Evolutionary conservation across 768 basidiomycete genomes (phyloP).

Genomic region (Lenzites betulinus): DNA sequence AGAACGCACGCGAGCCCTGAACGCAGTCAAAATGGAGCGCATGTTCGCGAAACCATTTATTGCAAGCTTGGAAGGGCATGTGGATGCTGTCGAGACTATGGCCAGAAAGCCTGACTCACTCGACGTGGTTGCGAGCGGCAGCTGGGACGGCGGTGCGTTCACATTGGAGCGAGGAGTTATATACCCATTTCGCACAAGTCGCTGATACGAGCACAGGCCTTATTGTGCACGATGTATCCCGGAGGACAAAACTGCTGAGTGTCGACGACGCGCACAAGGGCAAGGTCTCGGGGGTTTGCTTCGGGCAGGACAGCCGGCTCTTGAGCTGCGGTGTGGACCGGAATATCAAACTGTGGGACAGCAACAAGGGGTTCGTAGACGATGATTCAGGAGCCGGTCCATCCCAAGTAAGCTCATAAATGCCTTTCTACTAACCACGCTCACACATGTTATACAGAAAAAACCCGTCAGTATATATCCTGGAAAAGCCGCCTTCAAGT

Average conservation of each 20-base stretch:
- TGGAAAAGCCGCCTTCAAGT: constrained; percentile 93
- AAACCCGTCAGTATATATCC: constrained; percentile 78
- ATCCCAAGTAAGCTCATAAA: constrained; percentile 36
- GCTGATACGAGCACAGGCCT: constrained; percentile 54
- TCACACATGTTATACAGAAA: constrained; percentile 19
- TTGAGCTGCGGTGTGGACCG: constrained; percentile 84
- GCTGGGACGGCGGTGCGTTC: constrained; percentile 89
- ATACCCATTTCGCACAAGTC: neutral
- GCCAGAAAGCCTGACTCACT: constrained; percentile 72
- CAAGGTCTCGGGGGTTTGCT: constrained; percentile 82
- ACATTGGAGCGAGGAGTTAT: neutral
- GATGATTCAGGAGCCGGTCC: constrained; percentile 38
- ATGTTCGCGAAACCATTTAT: constrained; percentile 99
- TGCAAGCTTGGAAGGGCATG: constrained; percentile 86
- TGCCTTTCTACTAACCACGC: neutral
- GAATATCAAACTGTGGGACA: constrained; percentile 81
- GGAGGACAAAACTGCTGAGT: constrained; percentile 52
- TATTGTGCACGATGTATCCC: constrained; percentile 79
- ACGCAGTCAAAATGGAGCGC: constrained; percentile 94
- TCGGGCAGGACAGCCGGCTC: constrained; percentile 60
- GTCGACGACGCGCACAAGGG: constrained; percentile 79
- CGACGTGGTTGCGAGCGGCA: constrained; percentile 83
- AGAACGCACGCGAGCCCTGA: constrained; percentile 91
- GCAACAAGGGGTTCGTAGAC: constrained; percentile 20
- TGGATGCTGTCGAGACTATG: constrained; percentile 90